These are phyloP conservation scores for Sophora flavescens DNA, from an alignment of 306 rosid species.

Conservation along the genomic window DNA sequence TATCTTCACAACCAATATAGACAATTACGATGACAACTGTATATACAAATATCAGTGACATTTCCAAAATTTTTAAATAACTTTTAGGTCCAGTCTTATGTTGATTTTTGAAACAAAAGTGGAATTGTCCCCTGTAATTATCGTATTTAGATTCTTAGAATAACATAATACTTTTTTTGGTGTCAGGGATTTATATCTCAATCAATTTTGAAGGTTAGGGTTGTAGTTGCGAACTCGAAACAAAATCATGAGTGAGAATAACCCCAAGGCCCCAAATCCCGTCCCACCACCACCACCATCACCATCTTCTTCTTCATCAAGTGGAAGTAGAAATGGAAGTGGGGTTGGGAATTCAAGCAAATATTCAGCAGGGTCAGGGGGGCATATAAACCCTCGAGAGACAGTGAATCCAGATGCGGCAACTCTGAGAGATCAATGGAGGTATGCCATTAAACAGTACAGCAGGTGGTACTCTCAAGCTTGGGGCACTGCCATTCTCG, in stretches of 20 bases:
- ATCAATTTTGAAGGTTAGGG: neutral
- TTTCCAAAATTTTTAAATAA: too few relatives aligned
- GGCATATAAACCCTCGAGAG: constrained; percentile 73
- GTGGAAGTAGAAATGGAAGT: neutral
- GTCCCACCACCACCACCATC: constrained; percentile 40
- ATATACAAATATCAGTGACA: too few relatives aligned
- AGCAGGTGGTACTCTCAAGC: constrained; percentile 89
- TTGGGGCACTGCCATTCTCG: constrained; percentile 96
- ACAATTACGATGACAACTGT: too few relatives aligned
- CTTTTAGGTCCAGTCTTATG: too few relatives aligned
- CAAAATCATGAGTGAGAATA: constrained; percentile 48
- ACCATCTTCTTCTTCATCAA: constrained; percentile 45
- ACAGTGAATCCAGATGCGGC: constrained; percentile 69
- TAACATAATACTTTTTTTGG: too few relatives aligned
- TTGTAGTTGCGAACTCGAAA: neutral
- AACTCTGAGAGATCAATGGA: constrained; percentile 94
- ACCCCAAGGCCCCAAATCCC: constrained; percentile 45
- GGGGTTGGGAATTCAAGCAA: constrained; percentile 19
- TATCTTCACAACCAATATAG: too few relatives aligned
- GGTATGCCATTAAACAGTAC: constrained; percentile 75
- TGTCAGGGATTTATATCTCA: neutral
- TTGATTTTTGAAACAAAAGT: too few relatives aligned
- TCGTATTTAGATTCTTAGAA: too few relatives aligned
- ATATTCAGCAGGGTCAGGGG: constrained; percentile 34
- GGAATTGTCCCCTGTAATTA: too few relatives aligned